Percentiles rank a stretch among this genome's conserved stretches.
Conservation (phyloP, 1,284 basidiomycete species). For the Ceratobasidium sp. region DNA sequence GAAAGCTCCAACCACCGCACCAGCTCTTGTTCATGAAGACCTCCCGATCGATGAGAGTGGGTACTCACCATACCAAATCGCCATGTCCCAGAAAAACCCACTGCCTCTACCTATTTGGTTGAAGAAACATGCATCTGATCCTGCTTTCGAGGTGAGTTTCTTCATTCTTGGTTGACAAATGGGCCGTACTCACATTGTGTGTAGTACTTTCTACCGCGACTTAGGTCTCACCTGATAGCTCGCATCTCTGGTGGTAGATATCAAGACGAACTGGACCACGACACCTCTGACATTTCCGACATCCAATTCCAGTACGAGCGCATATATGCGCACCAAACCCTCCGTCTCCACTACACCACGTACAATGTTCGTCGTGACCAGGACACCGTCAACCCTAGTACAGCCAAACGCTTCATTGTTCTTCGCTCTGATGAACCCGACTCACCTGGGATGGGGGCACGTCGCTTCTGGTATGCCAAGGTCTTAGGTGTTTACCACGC, state of each 20-base stretch:
- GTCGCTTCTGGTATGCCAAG: slow-evolving; percentile 53
- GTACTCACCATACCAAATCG: slow-evolving; percentile 5
- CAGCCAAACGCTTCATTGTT: slow-evolving; percentile 2
- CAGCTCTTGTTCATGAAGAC: neutral
- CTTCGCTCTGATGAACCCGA: neutral
- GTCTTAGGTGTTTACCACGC: slow-evolving; percentile 54
- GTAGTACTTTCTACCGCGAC: slow-evolving; percentile 15
- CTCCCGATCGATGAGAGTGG: neutral
- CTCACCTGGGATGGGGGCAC: slow-evolving; percentile 2
- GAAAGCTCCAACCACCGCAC: too few relatives aligned
- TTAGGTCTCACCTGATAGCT: neutral
- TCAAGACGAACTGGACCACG: neutral
- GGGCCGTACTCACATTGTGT: neutral
- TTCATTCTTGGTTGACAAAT: neutral
- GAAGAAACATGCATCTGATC: neutral
- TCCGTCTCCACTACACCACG: slow-evolving; percentile 32
- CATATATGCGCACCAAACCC: neutral
- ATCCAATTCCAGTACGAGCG: slow-evolving; percentile 11
- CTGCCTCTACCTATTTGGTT: neutral
- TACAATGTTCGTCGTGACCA: slow-evolving; percentile 38
- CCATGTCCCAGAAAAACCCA: neutral
- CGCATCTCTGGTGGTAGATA: neutral
- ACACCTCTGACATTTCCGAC: too few relatives aligned
- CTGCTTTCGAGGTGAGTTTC: neutral
- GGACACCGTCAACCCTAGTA: slow-evolving; percentile 26